Conservation (phyloP, 352 stramenopile genomes). For the Globisporangium carolinianum region DNA sequence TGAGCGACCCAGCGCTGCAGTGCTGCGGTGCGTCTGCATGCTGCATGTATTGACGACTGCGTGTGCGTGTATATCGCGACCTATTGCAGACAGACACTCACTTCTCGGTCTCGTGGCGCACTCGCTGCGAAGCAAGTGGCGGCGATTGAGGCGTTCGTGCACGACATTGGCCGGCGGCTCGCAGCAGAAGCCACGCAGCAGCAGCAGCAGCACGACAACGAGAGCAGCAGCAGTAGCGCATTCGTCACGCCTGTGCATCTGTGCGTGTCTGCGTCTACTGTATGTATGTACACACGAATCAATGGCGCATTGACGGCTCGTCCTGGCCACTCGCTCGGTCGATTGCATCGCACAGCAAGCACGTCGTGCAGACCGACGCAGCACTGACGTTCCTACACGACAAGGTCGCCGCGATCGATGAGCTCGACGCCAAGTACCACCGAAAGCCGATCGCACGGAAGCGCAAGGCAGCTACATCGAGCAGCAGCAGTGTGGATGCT, state of each 20-base stretch:
- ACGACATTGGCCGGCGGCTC: constrained; percentile 44
- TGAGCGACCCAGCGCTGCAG: constrained; percentile 40
- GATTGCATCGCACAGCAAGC: constrained; percentile 29
- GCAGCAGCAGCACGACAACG: background rate
- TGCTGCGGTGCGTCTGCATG: constrained; percentile 26
- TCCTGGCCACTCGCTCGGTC: background rate
- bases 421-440: constrained; percentile 55
- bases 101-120: background rate
- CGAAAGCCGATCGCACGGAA: constrained; percentile 14
- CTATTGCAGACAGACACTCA: background rate
- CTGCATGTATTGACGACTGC: background rate
- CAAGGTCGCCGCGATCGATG: constrained; percentile 49
- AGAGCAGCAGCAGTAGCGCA: background rate
- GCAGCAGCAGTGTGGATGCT: background rate
- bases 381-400: constrained; percentile 47
- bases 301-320: too few relatives aligned
- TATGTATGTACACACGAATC: too few relatives aligned
- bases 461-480: constrained; percentile 3
- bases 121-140: constrained; percentile 23
- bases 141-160: constrained; percentile 52
- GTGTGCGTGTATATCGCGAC: too few relatives aligned
- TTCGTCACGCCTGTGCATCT: constrained; percentile 54
- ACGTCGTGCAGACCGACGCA: constrained; percentile 28
- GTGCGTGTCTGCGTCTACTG: constrained; percentile 19
- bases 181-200: constrained; percentile 2